Percentiles rank a stretch among this genome's conserved stretches.
phyloP scores from a whole-genome alignment of 148 eudicot genomes.

The Cornus controversa region DNA sequence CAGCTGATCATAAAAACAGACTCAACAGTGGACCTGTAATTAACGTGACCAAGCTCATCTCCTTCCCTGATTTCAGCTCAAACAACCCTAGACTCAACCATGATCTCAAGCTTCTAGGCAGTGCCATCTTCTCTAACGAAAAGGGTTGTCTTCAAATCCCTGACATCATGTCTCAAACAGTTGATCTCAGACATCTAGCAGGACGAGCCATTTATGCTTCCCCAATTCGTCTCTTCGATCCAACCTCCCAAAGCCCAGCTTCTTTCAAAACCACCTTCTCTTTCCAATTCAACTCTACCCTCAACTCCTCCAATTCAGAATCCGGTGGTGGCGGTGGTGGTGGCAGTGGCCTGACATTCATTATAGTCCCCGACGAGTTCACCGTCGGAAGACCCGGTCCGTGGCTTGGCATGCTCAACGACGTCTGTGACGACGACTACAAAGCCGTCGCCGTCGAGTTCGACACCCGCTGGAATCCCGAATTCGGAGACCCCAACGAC shows the following conservation, averaged over 20 bases:
- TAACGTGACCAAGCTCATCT: slow-evolving; percentile 51
- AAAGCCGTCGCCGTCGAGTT: slow-evolving; percentile 70
- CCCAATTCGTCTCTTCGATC: slow-evolving; percentile 70
- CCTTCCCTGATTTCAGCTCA: slow-evolving; percentile 48
- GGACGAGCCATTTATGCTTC: slow-evolving; percentile 65
- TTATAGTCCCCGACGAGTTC: slow-evolving; percentile 78
- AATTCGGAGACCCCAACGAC: slow-evolving; percentile 74
- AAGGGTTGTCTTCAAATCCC: slow-evolving; percentile 60
- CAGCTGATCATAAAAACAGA: slow-evolving; percentile 20
- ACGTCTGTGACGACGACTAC: slow-evolving; percentile 59
- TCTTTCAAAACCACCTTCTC: slow-evolving; percentile 69
- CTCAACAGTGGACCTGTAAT: slow-evolving; percentile 29
- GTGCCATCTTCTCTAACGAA: slow-evolving; percentile 45
- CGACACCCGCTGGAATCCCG: slow-evolving; percentile 62
- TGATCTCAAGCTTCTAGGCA: slow-evolving; percentile 63
- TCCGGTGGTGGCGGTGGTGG: slow-evolving; percentile 3
- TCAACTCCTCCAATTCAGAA: background rate
- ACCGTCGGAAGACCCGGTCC: slow-evolving; percentile 82
- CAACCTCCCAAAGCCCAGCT: slow-evolving; percentile 48
- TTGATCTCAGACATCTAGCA: slow-evolving; percentile 50
- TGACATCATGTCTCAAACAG: slow-evolving; percentile 11
- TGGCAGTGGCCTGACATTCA: slow-evolving; percentile 74
- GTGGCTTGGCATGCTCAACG: slow-evolving; percentile 89
- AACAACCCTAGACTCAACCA: slow-evolving; percentile 30
- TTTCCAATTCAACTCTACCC: slow-evolving; percentile 43